phyloP scores from a whole-genome alignment of 129 eudicot genomes.

The Flaveria brownii region DNA sequence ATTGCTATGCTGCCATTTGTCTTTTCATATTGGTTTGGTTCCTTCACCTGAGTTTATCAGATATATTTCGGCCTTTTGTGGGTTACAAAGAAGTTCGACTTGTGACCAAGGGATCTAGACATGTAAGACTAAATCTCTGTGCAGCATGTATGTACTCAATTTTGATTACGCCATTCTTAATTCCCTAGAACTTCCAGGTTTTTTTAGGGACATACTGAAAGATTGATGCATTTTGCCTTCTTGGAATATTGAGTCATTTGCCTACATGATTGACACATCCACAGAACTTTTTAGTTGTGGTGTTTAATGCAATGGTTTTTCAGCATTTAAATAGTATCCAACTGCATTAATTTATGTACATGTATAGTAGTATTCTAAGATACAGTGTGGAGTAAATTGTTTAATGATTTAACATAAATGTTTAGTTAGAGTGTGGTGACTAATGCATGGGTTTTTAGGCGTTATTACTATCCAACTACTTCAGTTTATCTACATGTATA shows the following conservation, averaged over 20 bases:
- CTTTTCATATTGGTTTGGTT: slow-evolving; percentile 28
- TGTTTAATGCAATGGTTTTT: slow-evolving; percentile 3
- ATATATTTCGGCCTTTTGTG: slow-evolving; percentile 89
- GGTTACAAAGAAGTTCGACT: slow-evolving; percentile 97
- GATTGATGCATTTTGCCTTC: not conserved
- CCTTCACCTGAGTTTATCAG: slow-evolving; percentile 61
- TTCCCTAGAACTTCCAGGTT: not conserved
- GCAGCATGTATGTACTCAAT: not conserved
- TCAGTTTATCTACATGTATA: not conserved
- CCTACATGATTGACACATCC: not conserved
- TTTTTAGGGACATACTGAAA: not conserved
- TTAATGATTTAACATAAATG: not conserved
- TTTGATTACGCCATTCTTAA: not conserved
- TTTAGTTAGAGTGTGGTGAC: not conserved
- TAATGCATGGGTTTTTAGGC: not conserved
- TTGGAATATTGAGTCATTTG: not conserved
- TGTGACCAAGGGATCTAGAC: slow-evolving; percentile 86
- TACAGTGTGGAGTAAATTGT: not conserved
- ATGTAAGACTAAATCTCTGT: slow-evolving; percentile 48
- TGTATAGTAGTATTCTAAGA: too few relatives aligned
- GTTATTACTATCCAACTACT: not conserved
- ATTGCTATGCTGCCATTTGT: not conserved
- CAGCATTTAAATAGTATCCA: not conserved
- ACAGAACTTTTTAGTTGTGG: not conserved
- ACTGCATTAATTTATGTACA: not conserved